These are phyloP conservation scores for Heterobasidion irregulare DNA, from an alignment of 1,284 basidiomycete species.

Conservation along the genomic window DNA sequence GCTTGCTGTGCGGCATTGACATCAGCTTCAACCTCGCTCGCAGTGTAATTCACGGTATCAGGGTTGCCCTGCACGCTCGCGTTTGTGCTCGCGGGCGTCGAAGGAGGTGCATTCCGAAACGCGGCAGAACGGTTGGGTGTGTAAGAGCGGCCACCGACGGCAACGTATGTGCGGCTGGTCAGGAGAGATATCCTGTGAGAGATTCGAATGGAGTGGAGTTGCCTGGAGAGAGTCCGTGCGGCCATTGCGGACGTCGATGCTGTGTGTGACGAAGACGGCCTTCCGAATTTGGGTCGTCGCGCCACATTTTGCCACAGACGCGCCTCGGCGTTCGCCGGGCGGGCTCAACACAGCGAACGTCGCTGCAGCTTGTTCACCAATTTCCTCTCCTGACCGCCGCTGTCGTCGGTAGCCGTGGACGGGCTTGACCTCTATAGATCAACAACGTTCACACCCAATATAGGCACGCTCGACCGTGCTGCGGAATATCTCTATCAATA, in stretches of 20 bases:
- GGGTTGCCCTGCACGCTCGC: conserved; percentile 12
- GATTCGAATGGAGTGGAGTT: neutral
- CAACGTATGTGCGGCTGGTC: conserved; percentile 11
- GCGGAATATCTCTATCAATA: too few relatives aligned
- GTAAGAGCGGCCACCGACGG: conserved; percentile 4
- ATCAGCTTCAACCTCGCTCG: conserved; percentile 12
- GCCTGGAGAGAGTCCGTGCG: neutral
- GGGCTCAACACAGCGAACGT: too few relatives aligned
- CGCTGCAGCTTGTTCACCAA: too few relatives aligned
- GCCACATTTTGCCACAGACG: neutral
- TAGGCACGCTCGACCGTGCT: too few relatives aligned
- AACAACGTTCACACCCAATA: too few relatives aligned
- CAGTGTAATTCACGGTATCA: conserved; percentile 11
- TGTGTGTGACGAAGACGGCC: neutral
- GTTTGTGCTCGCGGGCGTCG: conserved; percentile 13
- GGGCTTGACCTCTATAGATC: too few relatives aligned
- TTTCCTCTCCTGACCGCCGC: too few relatives aligned
- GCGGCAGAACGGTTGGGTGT: neutral
- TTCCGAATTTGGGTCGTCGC: neutral
- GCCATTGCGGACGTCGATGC: neutral
- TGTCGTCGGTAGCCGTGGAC: too few relatives aligned
- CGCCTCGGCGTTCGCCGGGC: neutral
- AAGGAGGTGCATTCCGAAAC: conserved; percentile 5
- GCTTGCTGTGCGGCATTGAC: conserved; percentile 3
- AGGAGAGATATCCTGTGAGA: neutral